These are phyloP conservation scores for Plasmodium gaboni DNA, from an alignment of 169 alveolate genomes.

Conservation along the genomic window DNA sequence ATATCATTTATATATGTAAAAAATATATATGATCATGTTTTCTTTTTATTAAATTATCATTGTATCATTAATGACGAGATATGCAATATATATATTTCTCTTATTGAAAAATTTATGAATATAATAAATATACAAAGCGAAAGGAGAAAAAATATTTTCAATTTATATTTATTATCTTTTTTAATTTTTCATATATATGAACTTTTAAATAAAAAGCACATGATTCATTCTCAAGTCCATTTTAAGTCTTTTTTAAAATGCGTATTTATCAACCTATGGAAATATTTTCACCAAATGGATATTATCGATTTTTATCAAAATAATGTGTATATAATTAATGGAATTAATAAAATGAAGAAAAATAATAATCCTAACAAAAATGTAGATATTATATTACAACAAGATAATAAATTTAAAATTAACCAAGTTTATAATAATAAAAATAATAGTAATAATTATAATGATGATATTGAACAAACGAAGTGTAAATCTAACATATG, in stretches of 20 bases:
- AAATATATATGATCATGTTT: constrained; percentile 55
- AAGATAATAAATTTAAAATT: no score
- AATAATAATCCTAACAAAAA: no score
- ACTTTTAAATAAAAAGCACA: constrained; percentile 23
- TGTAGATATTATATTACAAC: no score
- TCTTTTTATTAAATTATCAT: constrained; percentile 53
- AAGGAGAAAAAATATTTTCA: not conserved
- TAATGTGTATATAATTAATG: constrained; percentile 1
- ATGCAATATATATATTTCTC: constrained; percentile 22
- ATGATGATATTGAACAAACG: no score
- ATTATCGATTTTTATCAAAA: constrained; percentile 1
- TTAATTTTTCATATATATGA: constrained; percentile 38
- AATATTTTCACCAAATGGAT: not conserved
- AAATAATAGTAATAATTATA: no score
- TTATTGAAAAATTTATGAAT: constrained; percentile 23
- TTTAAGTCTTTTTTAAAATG: constrained; percentile 11
- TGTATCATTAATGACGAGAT: constrained; percentile 11
- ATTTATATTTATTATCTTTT: constrained; percentile 16
- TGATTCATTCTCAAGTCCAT: not conserved
- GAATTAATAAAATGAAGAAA: not conserved
- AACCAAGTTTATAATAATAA: no score
- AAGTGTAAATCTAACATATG: no score
- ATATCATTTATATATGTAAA: constrained; percentile 22
- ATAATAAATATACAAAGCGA: constrained; percentile 3
- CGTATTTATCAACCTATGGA: constrained; percentile 10